phyloP scores from a whole-genome alignment of 2,329 filamentous ascomycete genomes.

The Calonectria hawksworthii region DNA sequence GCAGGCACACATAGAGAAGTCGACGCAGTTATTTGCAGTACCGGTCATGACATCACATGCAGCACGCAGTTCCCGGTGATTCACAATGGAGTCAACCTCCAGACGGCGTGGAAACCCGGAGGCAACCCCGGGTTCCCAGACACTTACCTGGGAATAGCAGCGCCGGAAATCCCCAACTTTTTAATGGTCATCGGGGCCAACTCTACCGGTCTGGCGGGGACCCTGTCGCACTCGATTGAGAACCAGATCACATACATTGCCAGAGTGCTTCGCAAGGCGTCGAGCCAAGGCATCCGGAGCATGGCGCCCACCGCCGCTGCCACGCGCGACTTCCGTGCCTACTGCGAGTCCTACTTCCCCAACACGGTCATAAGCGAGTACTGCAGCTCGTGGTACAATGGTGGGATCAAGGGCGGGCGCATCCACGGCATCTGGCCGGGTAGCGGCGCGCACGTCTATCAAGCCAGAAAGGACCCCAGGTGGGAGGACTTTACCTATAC shows the following conservation, averaged over 20 bases:
- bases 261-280: slow-evolving; percentile 14
- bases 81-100: background rate
- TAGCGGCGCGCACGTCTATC: slow-evolving; percentile 11
- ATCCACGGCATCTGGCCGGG: slow-evolving; percentile 21
- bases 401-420: background rate
- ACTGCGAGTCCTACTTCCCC: slow-evolving; percentile 18
- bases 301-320: background rate
- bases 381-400: slow-evolving; percentile 23
- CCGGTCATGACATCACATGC: slow-evolving; percentile 4
- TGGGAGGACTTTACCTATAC: slow-evolving; percentile 18
- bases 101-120: slow-evolving; percentile 1
- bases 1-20: slow-evolving; percentile 11
- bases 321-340: slow-evolving; percentile 9
- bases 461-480: slow-evolving; percentile 1
- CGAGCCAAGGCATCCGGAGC: slow-evolving; percentile 10
- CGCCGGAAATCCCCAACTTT: slow-evolving; percentile 7
- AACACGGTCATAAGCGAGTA: slow-evolving; percentile 10
- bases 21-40: slow-evolving; percentile 12
- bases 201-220: slow-evolving; percentile 7
- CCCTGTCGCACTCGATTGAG: slow-evolving; percentile 4
- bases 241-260: slow-evolving; percentile 16
- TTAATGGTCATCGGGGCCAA: background rate
- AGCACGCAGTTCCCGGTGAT: slow-evolving; percentile 7
- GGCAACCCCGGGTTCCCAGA: slow-evolving; percentile 10
- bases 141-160: slow-evolving; percentile 1